A percentile compares a stretch with the other conserved stretches of the same genome.
phyloP scores from a whole-genome alignment of 2,329 filamentous ascomycete genomes.

The Fusarium verrucosum region DNA sequence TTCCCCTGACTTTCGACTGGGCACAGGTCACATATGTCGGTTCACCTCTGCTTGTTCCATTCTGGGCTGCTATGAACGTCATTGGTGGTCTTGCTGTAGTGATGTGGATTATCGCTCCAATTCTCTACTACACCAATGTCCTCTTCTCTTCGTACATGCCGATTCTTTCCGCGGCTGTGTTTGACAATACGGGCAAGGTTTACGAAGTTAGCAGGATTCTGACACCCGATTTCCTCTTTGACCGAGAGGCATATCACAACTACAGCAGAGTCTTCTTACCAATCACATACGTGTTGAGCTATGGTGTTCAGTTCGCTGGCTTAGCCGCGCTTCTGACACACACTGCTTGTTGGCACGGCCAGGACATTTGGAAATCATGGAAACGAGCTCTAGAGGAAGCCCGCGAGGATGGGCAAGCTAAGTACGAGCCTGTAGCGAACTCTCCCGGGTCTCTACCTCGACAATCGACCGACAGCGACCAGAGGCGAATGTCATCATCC shows the following conservation, averaged over 20 bases:
- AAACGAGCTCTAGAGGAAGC: slow-evolving; percentile 73
- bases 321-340: slow-evolving; percentile 82
- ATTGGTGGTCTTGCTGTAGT: slow-evolving; percentile 81
- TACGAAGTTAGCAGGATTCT: slow-evolving; percentile 86
- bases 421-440: slow-evolving; percentile 63
- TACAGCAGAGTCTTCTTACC: slow-evolving; percentile 88
- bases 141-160: slow-evolving; percentile 87
- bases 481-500: slow-evolving; percentile 48
- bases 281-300: slow-evolving; percentile 87
- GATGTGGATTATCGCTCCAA: slow-evolving; percentile 84
- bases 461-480: slow-evolving; percentile 29
- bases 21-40: slow-evolving; percentile 89
- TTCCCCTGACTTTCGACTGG: slow-evolving; percentile 92
- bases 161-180: slow-evolving; percentile 84
- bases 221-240: slow-evolving; percentile 80
- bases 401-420: slow-evolving; percentile 58
- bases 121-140: slow-evolving; percentile 82
- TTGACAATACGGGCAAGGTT: slow-evolving; percentile 81
- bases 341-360: slow-evolving; percentile 84
- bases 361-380: slow-evolving; percentile 82
- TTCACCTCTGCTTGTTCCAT: slow-evolving; percentile 82
- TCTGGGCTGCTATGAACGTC: slow-evolving; percentile 88
- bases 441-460: slow-evolving; percentile 34
- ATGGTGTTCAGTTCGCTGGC: slow-evolving; percentile 86
- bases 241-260: slow-evolving; percentile 76